Evolutionary conservation across 2,329 filamentous ascomycete genomes (phyloP).

Genomic region (Colletotrichum sp.): DNA sequence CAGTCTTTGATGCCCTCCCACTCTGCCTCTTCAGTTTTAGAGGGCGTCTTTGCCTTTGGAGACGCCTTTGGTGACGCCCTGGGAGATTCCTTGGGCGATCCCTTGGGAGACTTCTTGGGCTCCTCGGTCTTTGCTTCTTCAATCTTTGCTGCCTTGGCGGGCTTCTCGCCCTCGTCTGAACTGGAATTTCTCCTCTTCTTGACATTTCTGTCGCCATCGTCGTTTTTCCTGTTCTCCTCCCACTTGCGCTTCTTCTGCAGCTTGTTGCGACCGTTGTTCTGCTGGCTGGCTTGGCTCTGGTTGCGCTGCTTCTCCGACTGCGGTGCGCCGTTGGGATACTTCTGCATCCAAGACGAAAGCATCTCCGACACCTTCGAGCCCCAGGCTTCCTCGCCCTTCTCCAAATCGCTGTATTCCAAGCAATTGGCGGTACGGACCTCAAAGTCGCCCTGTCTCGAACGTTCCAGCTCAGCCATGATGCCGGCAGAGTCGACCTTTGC

Average conservation of each 20-base stretch:
- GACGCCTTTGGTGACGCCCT: constrained; percentile 2
- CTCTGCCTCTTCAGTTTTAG: constrained; percentile 19
- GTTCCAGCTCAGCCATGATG: constrained; percentile 84
- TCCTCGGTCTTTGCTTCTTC: background rate
- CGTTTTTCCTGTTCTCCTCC: constrained; percentile 1
- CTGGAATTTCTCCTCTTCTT: constrained; percentile 21
- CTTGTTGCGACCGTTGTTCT: constrained; percentile 16
- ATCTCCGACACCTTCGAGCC: constrained; percentile 69
- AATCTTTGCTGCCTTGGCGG: constrained; percentile 1
- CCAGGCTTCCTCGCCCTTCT: constrained; percentile 81
- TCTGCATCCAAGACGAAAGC: constrained; percentile 46
- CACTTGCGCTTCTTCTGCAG: constrained; percentile 21
- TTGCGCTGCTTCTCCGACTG: constrained; percentile 23
- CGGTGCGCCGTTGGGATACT: constrained; percentile 26
- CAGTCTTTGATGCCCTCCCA: constrained; percentile 25
- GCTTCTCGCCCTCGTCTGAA: constrained; percentile 17
- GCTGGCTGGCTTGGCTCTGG: constrained; percentile 4
- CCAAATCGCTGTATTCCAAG: constrained; percentile 78
- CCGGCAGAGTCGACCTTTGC: constrained; percentile 80
- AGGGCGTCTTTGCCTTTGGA: constrained; percentile 7
- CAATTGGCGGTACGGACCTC: constrained; percentile 72
- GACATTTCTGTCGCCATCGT: background rate
- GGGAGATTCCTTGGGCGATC: background rate
- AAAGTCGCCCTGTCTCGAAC: constrained; percentile 84
- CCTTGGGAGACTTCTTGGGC: background rate